A percentile compares a stretch with the other conserved stretches of the same genome.
phyloP scores from a whole-genome alignment of 768 basidiomycete genomes.

The Mycena belliarum region DNA sequence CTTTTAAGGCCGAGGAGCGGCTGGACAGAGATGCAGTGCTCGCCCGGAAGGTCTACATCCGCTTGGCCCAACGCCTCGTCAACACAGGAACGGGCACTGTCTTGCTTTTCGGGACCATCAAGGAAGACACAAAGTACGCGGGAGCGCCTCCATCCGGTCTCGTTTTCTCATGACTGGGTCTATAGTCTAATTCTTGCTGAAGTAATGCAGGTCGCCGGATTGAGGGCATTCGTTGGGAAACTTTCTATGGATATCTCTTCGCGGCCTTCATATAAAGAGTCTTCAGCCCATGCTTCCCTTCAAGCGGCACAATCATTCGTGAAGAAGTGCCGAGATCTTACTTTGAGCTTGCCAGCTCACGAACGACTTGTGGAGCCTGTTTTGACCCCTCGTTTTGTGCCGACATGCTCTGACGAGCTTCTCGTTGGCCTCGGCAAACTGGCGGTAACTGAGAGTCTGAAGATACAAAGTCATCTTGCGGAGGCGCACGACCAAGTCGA shows the following conservation, averaged over 20 bases:
- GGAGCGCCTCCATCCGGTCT: background rate
- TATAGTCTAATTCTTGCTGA: slow-evolving; percentile 75
- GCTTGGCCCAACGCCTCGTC: slow-evolving; percentile 64
- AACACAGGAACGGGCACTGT: slow-evolving; percentile 79
- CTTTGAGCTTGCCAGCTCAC: slow-evolving; percentile 42
- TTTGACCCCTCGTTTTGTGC: slow-evolving; percentile 87
- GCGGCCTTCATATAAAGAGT: slow-evolving; percentile 69
- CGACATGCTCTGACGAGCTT: slow-evolving; percentile 78
- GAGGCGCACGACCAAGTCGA: slow-evolving; percentile 78
- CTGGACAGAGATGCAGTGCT: slow-evolving; percentile 64
- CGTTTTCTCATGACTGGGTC: background rate
- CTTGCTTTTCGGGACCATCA: slow-evolving; percentile 83
- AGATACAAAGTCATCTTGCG: slow-evolving; percentile 81
- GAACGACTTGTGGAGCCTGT: slow-evolving; percentile 72
- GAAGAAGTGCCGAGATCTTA: slow-evolving; percentile 43
- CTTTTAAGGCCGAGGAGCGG: slow-evolving; percentile 77
- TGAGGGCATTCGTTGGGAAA: slow-evolving; percentile 87
- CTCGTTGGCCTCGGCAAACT: slow-evolving; percentile 63
- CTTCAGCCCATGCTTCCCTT: slow-evolving; percentile 50
- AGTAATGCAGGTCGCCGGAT: slow-evolving; percentile 67
- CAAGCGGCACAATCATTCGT: slow-evolving; percentile 59
- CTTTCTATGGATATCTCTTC: slow-evolving; percentile 86
- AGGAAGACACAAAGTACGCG: slow-evolving; percentile 75
- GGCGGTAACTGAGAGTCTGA: slow-evolving; percentile 43
- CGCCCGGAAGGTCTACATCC: slow-evolving; percentile 66